phyloP scores from a whole-genome alignment of 2,329 filamentous ascomycete species.

The Claviceps paspali region DNA sequence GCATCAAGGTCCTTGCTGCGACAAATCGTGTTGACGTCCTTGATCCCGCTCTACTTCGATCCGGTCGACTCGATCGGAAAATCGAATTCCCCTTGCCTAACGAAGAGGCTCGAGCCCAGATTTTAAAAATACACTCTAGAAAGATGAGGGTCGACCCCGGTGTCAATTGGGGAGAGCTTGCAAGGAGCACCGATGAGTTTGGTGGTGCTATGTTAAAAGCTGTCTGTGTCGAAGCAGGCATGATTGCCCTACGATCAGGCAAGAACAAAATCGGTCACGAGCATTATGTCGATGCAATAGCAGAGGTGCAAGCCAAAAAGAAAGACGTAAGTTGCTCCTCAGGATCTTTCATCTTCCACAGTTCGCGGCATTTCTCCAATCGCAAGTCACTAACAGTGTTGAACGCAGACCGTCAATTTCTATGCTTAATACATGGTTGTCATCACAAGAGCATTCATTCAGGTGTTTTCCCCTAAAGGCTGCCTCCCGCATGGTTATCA shows the following conservation, averaged over 20 bases:
- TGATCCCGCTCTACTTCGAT: constrained; percentile 80
- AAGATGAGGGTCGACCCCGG: constrained; percentile 94
- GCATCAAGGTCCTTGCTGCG: constrained; percentile 89
- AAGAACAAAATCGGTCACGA: constrained; percentile 96
- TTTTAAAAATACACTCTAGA: constrained; percentile 89
- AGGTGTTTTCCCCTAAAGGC: too few relatives aligned
- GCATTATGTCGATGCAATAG: constrained; percentile 96
- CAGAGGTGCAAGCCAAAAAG: constrained; percentile 92
- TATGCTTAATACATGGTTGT: constrained; percentile 26
- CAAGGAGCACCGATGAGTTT: constrained; percentile 94
- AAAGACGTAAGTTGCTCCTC: constrained; percentile 51
- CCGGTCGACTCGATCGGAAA: constrained; percentile 85
- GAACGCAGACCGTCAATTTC: constrained; percentile 38
- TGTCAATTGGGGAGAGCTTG: constrained; percentile 93
- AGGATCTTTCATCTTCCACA: too few relatives aligned
- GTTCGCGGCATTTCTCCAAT: neutral
- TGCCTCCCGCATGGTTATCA: too few relatives aligned
- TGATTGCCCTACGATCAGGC: constrained; percentile 91
- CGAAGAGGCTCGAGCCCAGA: constrained; percentile 92
- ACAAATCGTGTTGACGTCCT: constrained; percentile 92
- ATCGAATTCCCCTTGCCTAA: constrained; percentile 98
- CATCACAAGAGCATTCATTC: too few relatives aligned
- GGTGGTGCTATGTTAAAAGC: constrained; percentile 96
- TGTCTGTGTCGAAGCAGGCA: constrained; percentile 95
- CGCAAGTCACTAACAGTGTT: constrained; percentile 2